Base-by-base conservation (phyloP, 2,329 filamentous ascomycete genomes). In the Xylariaceae sp. region DNA sequence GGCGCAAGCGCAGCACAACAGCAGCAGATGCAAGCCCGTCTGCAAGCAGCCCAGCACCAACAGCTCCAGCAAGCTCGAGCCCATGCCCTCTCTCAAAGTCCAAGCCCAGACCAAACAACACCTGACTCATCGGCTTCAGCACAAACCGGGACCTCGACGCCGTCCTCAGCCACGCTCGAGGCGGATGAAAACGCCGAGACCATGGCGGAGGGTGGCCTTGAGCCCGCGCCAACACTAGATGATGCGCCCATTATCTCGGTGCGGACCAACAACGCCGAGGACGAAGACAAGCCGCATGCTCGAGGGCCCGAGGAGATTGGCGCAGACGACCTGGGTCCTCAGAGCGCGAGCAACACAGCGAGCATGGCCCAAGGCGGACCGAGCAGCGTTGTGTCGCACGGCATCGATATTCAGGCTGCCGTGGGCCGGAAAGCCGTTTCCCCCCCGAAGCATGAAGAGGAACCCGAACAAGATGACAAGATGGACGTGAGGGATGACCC, bases 291-390 rank as follows among this genome's bases (percentile, higher is more conserved):
- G 39, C 87, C 89, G 4, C 89, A 95, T 64, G 89, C 87, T 1
- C 77, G 89, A 31, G 91, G 91, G 0, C 93, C 93, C 0, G 81
- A 88, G 22, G 76, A 88, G 52, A 85, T 97, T 38, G 91, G 90
- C 4, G 81, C 89, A 44, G 82, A 87, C 53, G 93, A 98, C 60
- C 85, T 88, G 50, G 93, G 93, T 0, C 82, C 87, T 9, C 90
- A 87, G 64, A 50, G 42, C 37, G 44, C 47, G 17, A 66, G 50
- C 39, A 68, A 64, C 40, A 67, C 61, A 13, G 68, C 62, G 31
- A 59, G 62, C 19, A 65, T 59, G 38, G 62, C 63, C 43, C 57
- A 66, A 17, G 62, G 69, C 41, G 63, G 68, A 34, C 44, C 52
- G 36, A 53, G 62, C 37, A 61, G 65, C 29, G 53, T 75, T n/a